Percentiles rank a stretch among this genome's conserved stretches.
These are phyloP conservation scores for Inga oerstediana DNA, from an alignment of 306 rosid species.

Conservation along the genomic window DNA sequence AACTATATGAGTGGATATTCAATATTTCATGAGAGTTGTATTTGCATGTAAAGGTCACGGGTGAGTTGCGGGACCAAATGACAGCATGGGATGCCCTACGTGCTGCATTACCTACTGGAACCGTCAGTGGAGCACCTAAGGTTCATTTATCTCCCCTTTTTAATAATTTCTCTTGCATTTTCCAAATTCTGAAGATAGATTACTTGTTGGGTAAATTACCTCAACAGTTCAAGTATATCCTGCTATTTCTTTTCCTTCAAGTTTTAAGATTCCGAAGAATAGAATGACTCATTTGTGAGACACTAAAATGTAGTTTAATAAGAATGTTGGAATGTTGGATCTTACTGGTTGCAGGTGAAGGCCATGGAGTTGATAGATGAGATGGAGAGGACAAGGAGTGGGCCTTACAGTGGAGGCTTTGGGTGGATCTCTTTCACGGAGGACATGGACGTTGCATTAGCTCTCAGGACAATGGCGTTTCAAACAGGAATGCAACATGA, in stretches of 20 bases:
- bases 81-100: slow-evolving; percentile 79
- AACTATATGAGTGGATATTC: not conserved
- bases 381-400: slow-evolving; percentile 68
- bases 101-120: slow-evolving; percentile 86
- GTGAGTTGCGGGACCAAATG: slow-evolving; percentile 69
- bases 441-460: slow-evolving; percentile 83
- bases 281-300: too few species aligned
- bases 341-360: slow-evolving; percentile 57
- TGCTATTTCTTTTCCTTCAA: too few species aligned
- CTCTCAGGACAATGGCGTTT: slow-evolving; percentile 75
- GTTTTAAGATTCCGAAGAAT: too few species aligned
- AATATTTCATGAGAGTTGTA: not conserved
- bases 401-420: slow-evolving; percentile 84
- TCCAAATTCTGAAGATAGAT: not conserved
- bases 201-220: not conserved
- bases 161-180: not conserved
- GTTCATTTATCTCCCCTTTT: slow-evolving; percentile 28
- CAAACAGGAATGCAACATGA: slow-evolving; percentile 64
- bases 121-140: slow-evolving; percentile 93
- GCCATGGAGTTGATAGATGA: slow-evolving; percentile 87
- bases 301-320: too few species aligned
- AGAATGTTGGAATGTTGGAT: too few species aligned
- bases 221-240: not conserved
- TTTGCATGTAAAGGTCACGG: slow-evolving; percentile 56
- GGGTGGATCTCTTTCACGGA: slow-evolving; percentile 66